Base-by-base conservation (phyloP, 371 early-diverging fungal genomes). In the Paraphysoderma sedebokerense region DNA sequence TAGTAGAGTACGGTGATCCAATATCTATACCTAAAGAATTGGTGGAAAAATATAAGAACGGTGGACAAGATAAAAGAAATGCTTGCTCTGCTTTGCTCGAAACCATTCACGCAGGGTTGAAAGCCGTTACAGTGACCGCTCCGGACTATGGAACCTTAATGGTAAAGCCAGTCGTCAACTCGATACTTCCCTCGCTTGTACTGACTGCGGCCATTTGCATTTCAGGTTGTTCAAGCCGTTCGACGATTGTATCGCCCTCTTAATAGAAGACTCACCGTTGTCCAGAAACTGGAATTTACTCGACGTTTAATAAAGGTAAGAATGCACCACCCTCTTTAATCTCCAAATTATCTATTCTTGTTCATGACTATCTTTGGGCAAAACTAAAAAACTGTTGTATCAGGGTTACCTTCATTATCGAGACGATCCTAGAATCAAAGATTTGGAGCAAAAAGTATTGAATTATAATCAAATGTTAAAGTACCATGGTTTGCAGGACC, bases 1-100 rank as follows among this genome's bases (percentile, higher is more conserved):
- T 95, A 4, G 79, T 95, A 28, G 92, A 95, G 48, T 97, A 82
- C 70, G 96, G 96, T 19, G 74, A 81, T 27, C 92, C 92, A 0
- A 73, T 97, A 31, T 64, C 74, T 1, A 69, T 97, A 9, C 61
- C 78, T 5, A 58, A 53, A 8, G 79, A 79, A 46, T 63, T 82
- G 26, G 87, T 96, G 0, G 84, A 79, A 19, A 60, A 68, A 52
- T 97, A 80, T 66, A 78, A 74, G 48, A 54, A 55, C 32, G 95
- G 95, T 22, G 96, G 95, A 2, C 51, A 63, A 1, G 73, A 71
- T 1, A 89, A 82, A 65, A 72, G 92, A 13, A 70, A 76, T 26
- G 92, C 95, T 0, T 74, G 82, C 52, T 69, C 74, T 5, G 63
- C 67, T 40, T 61, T 96, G 19, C 54, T 97, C 62, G 80, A 82